Conservation (phyloP, 345 rosid genomes). For the Citrus cavaleriei region DNA sequence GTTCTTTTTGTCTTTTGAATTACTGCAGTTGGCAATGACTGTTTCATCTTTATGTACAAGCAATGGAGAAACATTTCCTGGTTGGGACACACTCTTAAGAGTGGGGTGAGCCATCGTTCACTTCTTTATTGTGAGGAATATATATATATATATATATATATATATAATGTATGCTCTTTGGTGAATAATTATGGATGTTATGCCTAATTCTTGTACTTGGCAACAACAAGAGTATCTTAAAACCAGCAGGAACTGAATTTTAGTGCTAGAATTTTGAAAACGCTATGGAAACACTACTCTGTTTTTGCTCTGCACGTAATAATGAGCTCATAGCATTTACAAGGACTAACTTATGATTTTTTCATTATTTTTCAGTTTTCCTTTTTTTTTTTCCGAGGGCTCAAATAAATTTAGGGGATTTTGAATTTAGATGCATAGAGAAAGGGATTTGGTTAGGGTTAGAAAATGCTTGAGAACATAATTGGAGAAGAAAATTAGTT, state of each 20-base stretch:
- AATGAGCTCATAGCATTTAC: neutral
- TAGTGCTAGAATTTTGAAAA: neutral
- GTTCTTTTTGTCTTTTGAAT: neutral
- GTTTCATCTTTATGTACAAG: conserved; percentile 62
- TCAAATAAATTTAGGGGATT: neutral
- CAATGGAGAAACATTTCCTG: conserved; percentile 85
- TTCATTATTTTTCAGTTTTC: neutral
- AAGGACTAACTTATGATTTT: neutral
- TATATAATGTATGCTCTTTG: neutral
- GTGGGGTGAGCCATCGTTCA: conserved; percentile 49
- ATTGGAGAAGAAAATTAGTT: neutral
- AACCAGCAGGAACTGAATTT: neutral
- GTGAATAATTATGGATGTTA: neutral
- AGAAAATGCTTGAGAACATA: neutral
- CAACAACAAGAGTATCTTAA: neutral
- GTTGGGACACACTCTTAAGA: conserved; percentile 84
- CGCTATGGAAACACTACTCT: neutral
- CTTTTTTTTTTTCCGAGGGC: neutral
- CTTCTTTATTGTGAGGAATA: neutral
- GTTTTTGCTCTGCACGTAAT: neutral
- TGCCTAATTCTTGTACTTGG: neutral
- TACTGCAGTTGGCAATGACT: conserved; percentile 60
- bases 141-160: no score
- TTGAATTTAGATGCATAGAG: neutral
- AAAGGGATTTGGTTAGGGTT: neutral